Conservation (phyloP, 257 asterid genomes). For the Verbascum thapsus region DNA sequence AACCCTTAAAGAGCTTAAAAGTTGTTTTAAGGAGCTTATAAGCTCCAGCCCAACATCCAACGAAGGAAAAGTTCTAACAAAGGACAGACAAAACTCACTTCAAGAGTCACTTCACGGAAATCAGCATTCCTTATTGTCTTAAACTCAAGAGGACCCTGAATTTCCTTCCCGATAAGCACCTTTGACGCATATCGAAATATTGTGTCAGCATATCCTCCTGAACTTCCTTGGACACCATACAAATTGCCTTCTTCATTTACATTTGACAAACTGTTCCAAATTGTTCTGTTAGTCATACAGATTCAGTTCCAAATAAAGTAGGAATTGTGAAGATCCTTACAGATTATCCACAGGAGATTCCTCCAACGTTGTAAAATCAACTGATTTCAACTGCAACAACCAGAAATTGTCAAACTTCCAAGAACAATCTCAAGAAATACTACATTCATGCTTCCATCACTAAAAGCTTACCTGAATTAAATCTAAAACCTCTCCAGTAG, state of each 20-base stretch:
- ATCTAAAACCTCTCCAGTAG: slow-evolving; percentile 94
- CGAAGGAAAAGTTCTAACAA: slow-evolving; percentile 20
- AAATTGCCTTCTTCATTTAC: slow-evolving; percentile 67
- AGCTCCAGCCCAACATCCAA: too few relatives aligned
- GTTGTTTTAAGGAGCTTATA: too few relatives aligned
- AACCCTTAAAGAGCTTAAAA: too few relatives aligned
- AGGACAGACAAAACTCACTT: slow-evolving; percentile 55
- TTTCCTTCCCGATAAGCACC: slow-evolving; percentile 60
- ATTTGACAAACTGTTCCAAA: slow-evolving; percentile 65
- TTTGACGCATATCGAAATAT: slow-evolving; percentile 78
- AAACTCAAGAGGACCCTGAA: slow-evolving; percentile 70
- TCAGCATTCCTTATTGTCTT: slow-evolving; percentile 82
- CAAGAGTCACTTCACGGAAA: slow-evolving; percentile 82
- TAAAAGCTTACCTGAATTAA: slow-evolving; percentile 69
- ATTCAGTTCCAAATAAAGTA: slow-evolving; percentile 9
- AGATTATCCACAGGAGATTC: slow-evolving; percentile 84
- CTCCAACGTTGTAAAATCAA: slow-evolving; percentile 69
- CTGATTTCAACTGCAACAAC: slow-evolving; percentile 67
- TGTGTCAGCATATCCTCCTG: slow-evolving; percentile 97
- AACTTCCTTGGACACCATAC: slow-evolving; percentile 81
- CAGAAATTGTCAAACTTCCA: slow-evolving; percentile 1
- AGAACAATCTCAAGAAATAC: not conserved
- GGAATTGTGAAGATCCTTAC: slow-evolving; percentile 46
- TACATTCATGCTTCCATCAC: not conserved
- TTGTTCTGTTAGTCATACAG: slow-evolving; percentile 15